Evolutionary conservation across 73 alveolate genomes (phyloP), one percentile per base, ranked within the genome.

Genomic region (Urostyla sp.): DNA sequence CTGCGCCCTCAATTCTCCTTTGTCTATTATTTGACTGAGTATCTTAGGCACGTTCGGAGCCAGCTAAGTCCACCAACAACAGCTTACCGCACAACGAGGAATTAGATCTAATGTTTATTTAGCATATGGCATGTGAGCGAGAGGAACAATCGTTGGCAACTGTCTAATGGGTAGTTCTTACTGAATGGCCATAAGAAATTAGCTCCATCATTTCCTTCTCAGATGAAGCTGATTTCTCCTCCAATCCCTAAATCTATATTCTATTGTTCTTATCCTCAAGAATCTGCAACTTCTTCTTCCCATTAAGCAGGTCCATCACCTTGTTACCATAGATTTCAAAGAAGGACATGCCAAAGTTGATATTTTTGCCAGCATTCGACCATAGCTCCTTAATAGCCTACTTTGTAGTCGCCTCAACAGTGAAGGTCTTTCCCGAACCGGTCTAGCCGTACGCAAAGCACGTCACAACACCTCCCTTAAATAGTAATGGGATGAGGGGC

Each of bases 371-470:
- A 0, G 84, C 86, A 30, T 52, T 45, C 59, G 72, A 61, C 69
- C 81, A 94, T 52, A 97, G 73, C 37, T 96, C 98, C 26, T 75
- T 75, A 11, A 91, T 92, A 2, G 97, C 98, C 72, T 85, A 76
- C 53, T 92, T 78, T 61, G 97, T 92, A 20, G 95, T 82, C 16
- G 98, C 98, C 35, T 69, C 89, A 98, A 96, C 96, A 16, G 99
- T 97, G 74, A 72, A 97, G 0, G 99, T 97, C 83, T 97, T 97
- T 10, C 99, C 99, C 18, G 98, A 90, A 15, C 99, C 99, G 6
- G 99, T 97, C 76, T 97, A 95, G 1, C 99, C 99, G 82, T 97
- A 97, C 0, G 99, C 99, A 69, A 97, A 97, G 44, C 97, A 89
- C 2, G 99, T 97, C 52, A 96, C 99, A 34, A 96, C 96, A 4